Base-by-base conservation (phyloP, 495 filamentous ascomycete species). In the Podospora fimiseda region DNA sequence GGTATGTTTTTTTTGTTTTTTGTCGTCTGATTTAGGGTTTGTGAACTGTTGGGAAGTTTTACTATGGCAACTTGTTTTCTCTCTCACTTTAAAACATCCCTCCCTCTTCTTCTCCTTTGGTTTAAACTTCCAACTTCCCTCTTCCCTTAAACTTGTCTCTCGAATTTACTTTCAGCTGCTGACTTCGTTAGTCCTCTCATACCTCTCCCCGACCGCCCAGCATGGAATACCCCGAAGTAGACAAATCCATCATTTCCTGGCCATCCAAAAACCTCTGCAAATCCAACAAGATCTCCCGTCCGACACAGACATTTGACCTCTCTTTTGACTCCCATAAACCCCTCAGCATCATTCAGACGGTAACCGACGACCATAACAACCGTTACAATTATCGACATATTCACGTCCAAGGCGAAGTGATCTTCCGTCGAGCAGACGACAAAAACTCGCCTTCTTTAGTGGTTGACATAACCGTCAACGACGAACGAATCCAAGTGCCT, bases 391-490 rank as follows among this genome's bases (percentile, higher is more conserved):
- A 50, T n/a, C 37, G 23, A 20, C 39, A 52, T 20, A 59, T 74
- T 23, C 63, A 58, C 24, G 58, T 74, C 21, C 66, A 61, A 24
- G 74, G 74, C 16, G 57, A 68, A 30, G 53, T 77, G 36, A 52
- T 72, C 39, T 41, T 77, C 27, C 72, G 72, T 38, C 62, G 63
- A 1, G 42, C 51, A 19, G 61, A 57, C 8, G 47, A 54, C 15
- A 47, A 53, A 27, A 57, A 42, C 5, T 54, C 65, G 2, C 27
- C 19, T 1, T 63, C 73, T 1, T 59, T 62, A 0, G 45, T 74
- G 38, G 64, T 69, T 0, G 68, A 76, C 21, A 59, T 68, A 27
- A 53, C 52, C 15, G 66, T 67, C 51, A 74, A 71, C 51, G 66
- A 73, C 54, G 65, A 67, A 19, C 48, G 43, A 13, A 24, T 77